phyloP scores from a whole-genome alignment of 2,329 filamentous ascomycete genomes.

The Furcasterigmium furcatum region DNA sequence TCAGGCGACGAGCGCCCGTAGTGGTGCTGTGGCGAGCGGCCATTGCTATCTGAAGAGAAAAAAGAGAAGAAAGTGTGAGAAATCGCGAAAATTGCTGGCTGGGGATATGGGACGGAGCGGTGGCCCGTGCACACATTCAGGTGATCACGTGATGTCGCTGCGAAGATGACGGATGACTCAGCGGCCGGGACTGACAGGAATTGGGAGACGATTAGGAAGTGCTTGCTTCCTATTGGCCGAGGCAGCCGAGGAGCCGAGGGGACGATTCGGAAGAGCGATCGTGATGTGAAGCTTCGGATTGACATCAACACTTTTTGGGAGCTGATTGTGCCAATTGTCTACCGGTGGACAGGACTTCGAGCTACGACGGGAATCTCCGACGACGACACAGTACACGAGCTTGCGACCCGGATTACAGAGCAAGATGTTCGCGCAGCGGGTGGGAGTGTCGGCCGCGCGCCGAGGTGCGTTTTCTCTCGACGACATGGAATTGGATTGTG shows the following conservation, averaged over 20 bases:
- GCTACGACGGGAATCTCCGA: neutral
- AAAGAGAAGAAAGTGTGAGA: constrained; percentile 4
- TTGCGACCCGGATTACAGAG: constrained; percentile 2
- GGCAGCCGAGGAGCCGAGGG: constrained; percentile 41
- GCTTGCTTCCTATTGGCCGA: constrained; percentile 30
- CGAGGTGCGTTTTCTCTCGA: constrained; percentile 42
- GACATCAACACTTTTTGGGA: constrained; percentile 12
- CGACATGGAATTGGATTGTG: too few relatives aligned
- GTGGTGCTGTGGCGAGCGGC: constrained; percentile 13
- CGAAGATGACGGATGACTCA: neutral
- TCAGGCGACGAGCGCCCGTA: constrained; percentile 6
- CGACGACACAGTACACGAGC: neutral
- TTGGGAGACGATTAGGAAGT: constrained; percentile 31
- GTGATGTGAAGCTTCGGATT: constrained; percentile 6
- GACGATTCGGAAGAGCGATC: constrained; percentile 5
- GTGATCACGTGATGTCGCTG: neutral
- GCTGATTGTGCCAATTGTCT: too few relatives aligned
- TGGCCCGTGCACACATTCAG: constrained; percentile 5
- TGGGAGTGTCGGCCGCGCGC: constrained; percentile 56
- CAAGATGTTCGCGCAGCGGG: constrained; percentile 54
- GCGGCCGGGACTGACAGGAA: neutral
- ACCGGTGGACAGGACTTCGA: neutral
- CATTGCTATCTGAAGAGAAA: constrained; percentile 13
- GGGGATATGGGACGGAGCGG: neutral
- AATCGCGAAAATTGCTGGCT: neutral